Base-by-base conservation (phyloP, 2,329 filamentous ascomycete genomes). In the Exophiala lecanii-corni region DNA sequence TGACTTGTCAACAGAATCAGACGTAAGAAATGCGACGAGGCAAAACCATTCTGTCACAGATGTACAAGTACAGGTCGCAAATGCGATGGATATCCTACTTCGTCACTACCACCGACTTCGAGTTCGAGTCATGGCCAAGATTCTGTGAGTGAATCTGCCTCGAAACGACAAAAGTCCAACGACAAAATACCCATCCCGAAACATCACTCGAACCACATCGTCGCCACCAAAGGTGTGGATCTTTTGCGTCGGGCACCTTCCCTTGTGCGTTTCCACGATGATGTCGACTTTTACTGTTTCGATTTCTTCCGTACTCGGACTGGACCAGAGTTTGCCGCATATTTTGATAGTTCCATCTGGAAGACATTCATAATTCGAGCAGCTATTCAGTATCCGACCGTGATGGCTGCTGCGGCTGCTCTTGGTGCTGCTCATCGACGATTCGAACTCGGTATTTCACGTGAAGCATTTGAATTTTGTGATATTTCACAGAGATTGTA, bases 11-110 rank as follows among this genome's bases (percentile, higher is more conserved):
- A 21, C 28, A 51, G 48, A 36, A 55, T 54, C 20, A 35, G 60
- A 39, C 53, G 58, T 12, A 56, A 62, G 31, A 63, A 63, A 43
- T 63, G 60, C 36, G 60, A 58, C 35, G 60, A 62, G 41, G 53
- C 55, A n/a, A 58, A 56, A 13, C 60, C 60, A 2, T 45, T 36
- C 19, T 62, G 59, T 44, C 37, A 41, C 12, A 48, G 55, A 38
- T 63, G 60, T 46, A 57, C 55, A 4, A 57, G 56, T 19, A 62
- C 60, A 13, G 60, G 60, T 19, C 56, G 60, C 16, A 57, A 56
- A 43, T 62, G 59, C 40, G 59, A 62, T 39, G 59, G 60, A 20
- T 62, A 62, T 41, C 25, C 28, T 10, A 36, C 7, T 36, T 39
- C 26, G 13, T 33, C 41, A 31, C 25, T 39, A 7, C 32, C 39